Percentiles rank a stretch among this genome's conserved stretches.
These are phyloP conservation scores for Globisporangium abappressorium DNA, from an alignment of 352 stramenopile genomes.

Conservation along the genomic window DNA sequence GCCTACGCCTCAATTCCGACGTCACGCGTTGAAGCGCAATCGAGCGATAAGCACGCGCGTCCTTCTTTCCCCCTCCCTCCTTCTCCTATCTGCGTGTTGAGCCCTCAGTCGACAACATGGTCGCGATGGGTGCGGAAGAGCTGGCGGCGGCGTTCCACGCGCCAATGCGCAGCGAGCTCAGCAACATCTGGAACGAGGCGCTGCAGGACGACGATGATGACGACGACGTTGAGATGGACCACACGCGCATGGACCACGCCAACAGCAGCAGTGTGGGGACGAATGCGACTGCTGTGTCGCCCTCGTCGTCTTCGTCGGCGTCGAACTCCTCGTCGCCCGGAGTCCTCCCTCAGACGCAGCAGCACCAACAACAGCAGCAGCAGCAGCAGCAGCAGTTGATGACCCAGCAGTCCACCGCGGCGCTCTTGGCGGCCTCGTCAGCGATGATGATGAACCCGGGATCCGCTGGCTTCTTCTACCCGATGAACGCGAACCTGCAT, in stretches of 20 bases:
- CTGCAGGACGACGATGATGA: slow-evolving; percentile 10
- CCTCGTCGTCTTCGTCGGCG: slow-evolving; percentile 6
- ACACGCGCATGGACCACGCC: slow-evolving; percentile 1
- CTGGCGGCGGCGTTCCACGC: slow-evolving; percentile 16
- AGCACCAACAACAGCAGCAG: not conserved
- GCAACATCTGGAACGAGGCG: slow-evolving; percentile 14
- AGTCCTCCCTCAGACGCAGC: slow-evolving; percentile 4
- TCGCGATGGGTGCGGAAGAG: slow-evolving; percentile 10
- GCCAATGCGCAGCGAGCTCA: slow-evolving; percentile 15
- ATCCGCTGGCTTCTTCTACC: slow-evolving; percentile 2
- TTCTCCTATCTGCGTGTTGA: not conserved
- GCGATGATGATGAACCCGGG: slow-evolving; percentile 6
- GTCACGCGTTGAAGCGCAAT: not conserved
- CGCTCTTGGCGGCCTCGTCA: slow-evolving; percentile 2
- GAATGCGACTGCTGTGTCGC: slow-evolving; percentile 1
- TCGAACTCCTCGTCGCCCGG: slow-evolving; percentile 6
- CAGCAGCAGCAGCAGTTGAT: not conserved
- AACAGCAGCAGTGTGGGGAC: not conserved
- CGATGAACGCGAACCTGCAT: slow-evolving; percentile 12
- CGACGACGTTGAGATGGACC: slow-evolving; percentile 1
- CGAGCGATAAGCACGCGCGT: not conserved
- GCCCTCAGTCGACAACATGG: not conserved
- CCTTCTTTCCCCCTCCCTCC: not conserved
- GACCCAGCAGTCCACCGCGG: slow-evolving; percentile 3
- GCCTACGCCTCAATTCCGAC: not conserved